A percentile compares a stretch with the other conserved stretches of the same genome.
Conservation (phyloP, 2,329 filamentous ascomycete species). For the Ampelomyces quisqualis region DNA sequence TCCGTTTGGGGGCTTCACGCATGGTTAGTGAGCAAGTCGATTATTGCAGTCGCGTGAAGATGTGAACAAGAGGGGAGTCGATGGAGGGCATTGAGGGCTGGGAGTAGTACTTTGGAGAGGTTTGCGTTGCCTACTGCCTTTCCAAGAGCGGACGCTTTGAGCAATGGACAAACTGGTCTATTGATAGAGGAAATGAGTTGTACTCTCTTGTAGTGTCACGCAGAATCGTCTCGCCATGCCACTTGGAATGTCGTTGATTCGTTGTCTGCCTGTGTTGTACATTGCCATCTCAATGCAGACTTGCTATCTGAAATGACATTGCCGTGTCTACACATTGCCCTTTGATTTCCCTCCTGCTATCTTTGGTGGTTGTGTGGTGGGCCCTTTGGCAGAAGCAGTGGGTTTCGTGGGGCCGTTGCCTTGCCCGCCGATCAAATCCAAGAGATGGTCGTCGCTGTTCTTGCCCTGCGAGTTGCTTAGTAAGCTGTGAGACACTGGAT, state of each 20-base stretch:
- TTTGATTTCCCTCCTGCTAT: not conserved
- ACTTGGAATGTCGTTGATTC: not conserved
- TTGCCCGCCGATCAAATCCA: constrained; percentile 38
- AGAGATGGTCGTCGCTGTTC: constrained; percentile 27
- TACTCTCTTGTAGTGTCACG: too few relatives aligned
- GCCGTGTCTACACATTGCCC: not conserved
- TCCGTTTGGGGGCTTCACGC: too few relatives aligned
- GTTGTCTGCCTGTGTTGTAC: not conserved
- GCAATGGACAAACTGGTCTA: too few relatives aligned
- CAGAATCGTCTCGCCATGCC: too few relatives aligned
- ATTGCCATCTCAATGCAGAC: not conserved
- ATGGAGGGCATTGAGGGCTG: too few relatives aligned
- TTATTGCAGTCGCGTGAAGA: too few relatives aligned
- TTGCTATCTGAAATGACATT: not conserved
- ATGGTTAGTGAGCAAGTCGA: too few relatives aligned
- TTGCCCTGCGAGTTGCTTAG: constrained; percentile 15
- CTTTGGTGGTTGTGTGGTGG: constrained; percentile 1
- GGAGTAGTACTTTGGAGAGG: too few relatives aligned
- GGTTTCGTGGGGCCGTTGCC: constrained; percentile 14
- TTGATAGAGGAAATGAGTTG: too few relatives aligned
- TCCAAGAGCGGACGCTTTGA: too few relatives aligned
- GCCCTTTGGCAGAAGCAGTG: constrained; percentile 15
- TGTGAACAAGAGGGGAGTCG: too few relatives aligned
- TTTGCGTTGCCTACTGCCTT: too few relatives aligned
- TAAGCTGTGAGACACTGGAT: not conserved